These are phyloP conservation scores for Dichomitus squalens DNA, from an alignment of 1,284 basidiomycete species.

Conservation along the genomic window DNA sequence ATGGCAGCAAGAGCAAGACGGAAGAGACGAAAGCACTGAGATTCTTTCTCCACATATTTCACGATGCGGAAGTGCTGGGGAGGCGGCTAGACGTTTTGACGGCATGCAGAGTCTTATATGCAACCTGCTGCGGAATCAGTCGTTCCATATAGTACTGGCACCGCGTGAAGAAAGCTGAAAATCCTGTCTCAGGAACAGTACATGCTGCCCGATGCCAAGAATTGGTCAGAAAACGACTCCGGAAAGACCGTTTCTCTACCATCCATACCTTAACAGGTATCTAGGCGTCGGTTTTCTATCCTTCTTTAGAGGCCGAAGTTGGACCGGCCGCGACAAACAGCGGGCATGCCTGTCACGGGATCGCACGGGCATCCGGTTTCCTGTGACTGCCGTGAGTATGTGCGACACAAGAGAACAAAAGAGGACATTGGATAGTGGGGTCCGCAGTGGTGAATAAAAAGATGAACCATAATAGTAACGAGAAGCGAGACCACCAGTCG, in stretches of 20 bases:
- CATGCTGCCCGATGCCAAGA: no score
- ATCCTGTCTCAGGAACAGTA: no score
- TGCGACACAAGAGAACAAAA: neutral
- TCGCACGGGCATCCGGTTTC: constrained; percentile 1
- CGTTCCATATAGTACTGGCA: no score
- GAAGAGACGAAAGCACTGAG: neutral
- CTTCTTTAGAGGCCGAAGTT: neutral
- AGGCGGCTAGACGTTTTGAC: neutral
- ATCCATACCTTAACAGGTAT: neutral
- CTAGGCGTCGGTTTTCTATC: neutral
- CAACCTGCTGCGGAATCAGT: no score
- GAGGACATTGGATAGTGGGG: neutral
- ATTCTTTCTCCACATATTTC: neutral
- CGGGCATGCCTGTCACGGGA: constrained; percentile 5
- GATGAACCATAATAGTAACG: neutral
- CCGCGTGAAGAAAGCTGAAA: no score
- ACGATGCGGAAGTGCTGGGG: neutral
- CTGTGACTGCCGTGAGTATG: neutral
- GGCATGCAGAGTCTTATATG: no score
- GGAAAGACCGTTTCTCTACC: no score
- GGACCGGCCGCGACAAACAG: neutral
- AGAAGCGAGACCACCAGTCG: neutral
- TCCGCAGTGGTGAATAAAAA: neutral
- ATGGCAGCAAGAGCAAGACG: neutral
- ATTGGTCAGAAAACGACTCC: no score